These are phyloP conservation scores for Solanum hybrid DNA, from an alignment of 305 asterid genomes.

Conservation along the genomic window DNA sequence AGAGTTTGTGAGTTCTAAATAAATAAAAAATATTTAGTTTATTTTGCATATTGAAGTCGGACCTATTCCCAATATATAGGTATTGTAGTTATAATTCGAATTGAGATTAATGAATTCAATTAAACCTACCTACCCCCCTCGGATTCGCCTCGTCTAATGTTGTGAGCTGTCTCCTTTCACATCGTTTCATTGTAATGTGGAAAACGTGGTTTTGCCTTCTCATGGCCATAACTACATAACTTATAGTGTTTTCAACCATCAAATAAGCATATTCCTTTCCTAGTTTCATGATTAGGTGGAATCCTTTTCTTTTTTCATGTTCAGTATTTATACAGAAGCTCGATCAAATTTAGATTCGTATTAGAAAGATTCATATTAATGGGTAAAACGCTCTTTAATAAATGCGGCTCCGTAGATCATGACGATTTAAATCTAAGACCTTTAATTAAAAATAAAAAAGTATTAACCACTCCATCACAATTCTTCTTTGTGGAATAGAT, in stretches of 20 bases:
- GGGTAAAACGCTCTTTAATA: too few relatives aligned
- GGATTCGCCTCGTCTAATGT: too few relatives aligned
- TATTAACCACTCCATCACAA: too few relatives aligned
- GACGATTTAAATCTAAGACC: accelerated
- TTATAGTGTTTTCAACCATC: neutral
- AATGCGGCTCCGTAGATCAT: accelerated
- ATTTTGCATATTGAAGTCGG: neutral
- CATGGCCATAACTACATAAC: neutral
- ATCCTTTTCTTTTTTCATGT: too few relatives aligned
- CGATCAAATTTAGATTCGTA: too few relatives aligned
- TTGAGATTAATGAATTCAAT: neutral
- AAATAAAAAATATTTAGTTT: too few relatives aligned
- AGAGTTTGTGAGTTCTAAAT: too few relatives aligned
- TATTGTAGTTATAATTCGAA: neutral
- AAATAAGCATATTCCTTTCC: neutral
- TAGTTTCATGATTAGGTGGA: neutral
- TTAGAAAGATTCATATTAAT: accelerated
- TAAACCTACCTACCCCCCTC: neutral
- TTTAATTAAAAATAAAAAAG: too few relatives aligned
- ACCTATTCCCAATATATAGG: neutral
- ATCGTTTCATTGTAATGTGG: neutral
- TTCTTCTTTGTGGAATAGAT: neutral
- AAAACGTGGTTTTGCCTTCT: neutral
- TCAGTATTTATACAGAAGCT: too few relatives aligned
- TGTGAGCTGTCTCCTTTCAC: neutral